phyloP scores from a whole-genome alignment of 495 filamentous ascomycete genomes.

The Trichoderma gamsii region DNA sequence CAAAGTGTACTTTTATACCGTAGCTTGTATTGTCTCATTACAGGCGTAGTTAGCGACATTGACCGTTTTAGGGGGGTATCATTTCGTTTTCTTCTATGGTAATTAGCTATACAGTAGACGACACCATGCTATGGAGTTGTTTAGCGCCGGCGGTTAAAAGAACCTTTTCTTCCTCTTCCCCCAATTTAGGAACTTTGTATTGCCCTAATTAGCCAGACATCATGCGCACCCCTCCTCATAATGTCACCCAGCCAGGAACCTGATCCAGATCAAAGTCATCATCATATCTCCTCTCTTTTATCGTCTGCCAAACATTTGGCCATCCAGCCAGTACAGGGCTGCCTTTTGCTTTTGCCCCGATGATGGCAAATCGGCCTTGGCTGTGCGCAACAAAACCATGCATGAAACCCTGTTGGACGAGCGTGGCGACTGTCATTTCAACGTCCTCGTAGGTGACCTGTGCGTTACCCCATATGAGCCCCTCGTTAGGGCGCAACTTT shows the following conservation, averaged over 20 bases:
- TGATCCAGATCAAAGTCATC: constrained; percentile 29
- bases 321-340: constrained; percentile 41
- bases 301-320: constrained; percentile 30
- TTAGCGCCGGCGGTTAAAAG: not conserved
- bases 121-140: not conserved
- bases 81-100: constrained; percentile 4
- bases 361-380: constrained; percentile 70
- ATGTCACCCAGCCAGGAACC: constrained; percentile 33
- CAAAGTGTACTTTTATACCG: not conserved
- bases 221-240: not conserved
- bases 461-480: constrained; percentile 45
- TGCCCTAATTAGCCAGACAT: constrained; percentile 14
- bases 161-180: not conserved
- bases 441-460: constrained; percentile 56
- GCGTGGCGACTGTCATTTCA: constrained; percentile 69
- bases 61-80: not conserved
- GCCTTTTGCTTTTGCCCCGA: constrained; percentile 63
- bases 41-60: constrained; percentile 1
- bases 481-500: constrained; percentile 43
- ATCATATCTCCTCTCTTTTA: constrained; percentile 30
- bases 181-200: not conserved
- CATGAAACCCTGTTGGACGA: constrained; percentile 78
- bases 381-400: constrained; percentile 79
- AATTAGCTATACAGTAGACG: constrained; percentile 5
- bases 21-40: not conserved